Base-by-base conservation (phyloP, 805 yeast genomes). In the Saccharomycopsis guyanensis region DNA sequence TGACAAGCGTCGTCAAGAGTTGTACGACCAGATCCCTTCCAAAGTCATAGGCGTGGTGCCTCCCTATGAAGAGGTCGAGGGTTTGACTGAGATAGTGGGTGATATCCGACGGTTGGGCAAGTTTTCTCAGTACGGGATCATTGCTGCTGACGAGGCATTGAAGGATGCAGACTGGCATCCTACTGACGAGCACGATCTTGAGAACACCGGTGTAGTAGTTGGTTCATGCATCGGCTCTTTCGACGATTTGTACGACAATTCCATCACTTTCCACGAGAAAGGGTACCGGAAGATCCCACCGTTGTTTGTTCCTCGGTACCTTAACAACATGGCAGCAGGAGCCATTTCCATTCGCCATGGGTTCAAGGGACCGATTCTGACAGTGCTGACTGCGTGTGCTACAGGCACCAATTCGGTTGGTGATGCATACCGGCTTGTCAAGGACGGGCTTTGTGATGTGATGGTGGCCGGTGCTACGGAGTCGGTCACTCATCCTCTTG, bases 391-490 rank as follows among this genome's bases (percentile, higher is more conserved):
- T 0, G 98, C 98, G 0, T 93, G 99, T 68, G 95, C 99, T 3
- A 88, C 98, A 0, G 99, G 99, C 0, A 75, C 83, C 24, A 94
- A 93, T 58, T 75, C 96, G 0, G 81, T 93, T 40, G 97, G 97
- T 3, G 99, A 93, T 59, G 97, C 96, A 0, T 75, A 71, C 54
- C 76, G 89, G 56, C 81, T 89, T 56, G 86, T 93, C 49, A 66
- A 72, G 50, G 79, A 80, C 46, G 94, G 86, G 3, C 82, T 84
- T 65, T 86, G 91, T 8, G 82, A 88, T 54, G 86, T 82, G 3
- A 85, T 89, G 79, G 71, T 93, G 7, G 93, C 95, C 6, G 98
- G 98, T n/a, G 95, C 96, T 1, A 69, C 95, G 2, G 99, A 93
- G 57, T 80, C 91, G 2, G 75, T 87, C 10, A 68, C 88, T 6